phyloP scores from a whole-genome alignment of 2,329 filamentous ascomycete genomes.

The Septoria petroselini region DNA sequence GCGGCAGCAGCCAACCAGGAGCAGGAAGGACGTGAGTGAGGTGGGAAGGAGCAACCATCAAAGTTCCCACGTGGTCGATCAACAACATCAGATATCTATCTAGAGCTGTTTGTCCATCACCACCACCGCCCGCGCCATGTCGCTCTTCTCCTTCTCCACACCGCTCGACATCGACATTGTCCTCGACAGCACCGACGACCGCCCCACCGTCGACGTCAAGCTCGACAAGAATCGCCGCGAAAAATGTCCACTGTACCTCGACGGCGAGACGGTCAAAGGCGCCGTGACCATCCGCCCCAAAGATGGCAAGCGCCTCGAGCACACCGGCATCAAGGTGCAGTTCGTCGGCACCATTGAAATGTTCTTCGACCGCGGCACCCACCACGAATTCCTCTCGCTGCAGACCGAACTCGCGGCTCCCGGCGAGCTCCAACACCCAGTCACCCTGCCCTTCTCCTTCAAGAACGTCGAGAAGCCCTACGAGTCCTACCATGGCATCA shows the following conservation, averaged over 20 bases:
- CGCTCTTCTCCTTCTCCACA: conserved; percentile 91
- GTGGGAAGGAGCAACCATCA: no score
- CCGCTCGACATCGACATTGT: conserved; percentile 99
- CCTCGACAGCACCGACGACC: conserved; percentile 89
- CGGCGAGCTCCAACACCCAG: conserved; percentile 95
- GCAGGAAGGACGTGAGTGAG: no score
- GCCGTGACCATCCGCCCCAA: conserved; percentile 93
- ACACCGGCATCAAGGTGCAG: conserved; percentile 98
- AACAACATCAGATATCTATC: not conserved
- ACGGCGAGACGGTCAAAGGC: conserved; percentile 97
- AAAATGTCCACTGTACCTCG: conserved; percentile 94
- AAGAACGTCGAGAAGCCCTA: conserved; percentile 99
- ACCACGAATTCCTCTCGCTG: conserved; percentile 97
- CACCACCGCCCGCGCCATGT: conserved; percentile 59
- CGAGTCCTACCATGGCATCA: conserved; percentile 99
- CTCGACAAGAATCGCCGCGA: conserved; percentile 97
- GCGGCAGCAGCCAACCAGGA: no score
- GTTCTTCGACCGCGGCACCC: conserved; percentile 99
- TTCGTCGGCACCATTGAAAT: conserved; percentile 99
- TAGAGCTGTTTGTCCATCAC: no score
- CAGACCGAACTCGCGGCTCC: conserved; percentile 96
- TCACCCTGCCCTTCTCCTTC: conserved; percentile 99
- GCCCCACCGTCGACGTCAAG: conserved; percentile 94
- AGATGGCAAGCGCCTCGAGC: conserved; percentile 95
- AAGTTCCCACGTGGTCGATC: no score